Conservation (phyloP, 2,329 filamentous ascomycete genomes). For the Hypoxylon sp. region DNA sequence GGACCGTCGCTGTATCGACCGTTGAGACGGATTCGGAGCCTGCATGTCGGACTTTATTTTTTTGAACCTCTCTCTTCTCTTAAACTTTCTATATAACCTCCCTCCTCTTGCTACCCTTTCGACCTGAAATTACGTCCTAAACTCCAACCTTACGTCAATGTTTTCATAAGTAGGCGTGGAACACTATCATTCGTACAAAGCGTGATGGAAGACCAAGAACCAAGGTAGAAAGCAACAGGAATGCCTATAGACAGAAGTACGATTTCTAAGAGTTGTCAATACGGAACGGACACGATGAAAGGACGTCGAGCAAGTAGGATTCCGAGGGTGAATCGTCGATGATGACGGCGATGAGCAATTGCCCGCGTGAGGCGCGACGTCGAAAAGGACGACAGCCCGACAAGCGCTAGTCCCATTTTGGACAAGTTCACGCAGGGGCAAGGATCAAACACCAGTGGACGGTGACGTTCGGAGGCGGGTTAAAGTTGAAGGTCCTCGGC, state of each 20-base stretch:
- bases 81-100: conserved; percentile 35
- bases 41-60: conserved; percentile 61
- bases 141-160: conserved; percentile 27
- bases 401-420: conserved; percentile 44
- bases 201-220: conserved; percentile 22
- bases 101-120: conserved; percentile 40
- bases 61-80: conserved; percentile 31
- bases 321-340: conserved; percentile 38
- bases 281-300: conserved; percentile 26
- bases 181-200: conserved; percentile 31
- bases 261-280: conserved; percentile 19
- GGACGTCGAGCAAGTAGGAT: conserved; percentile 29
- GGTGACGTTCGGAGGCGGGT: conserved; percentile 34
- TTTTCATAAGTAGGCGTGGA: conserved; percentile 19
- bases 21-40: conserved; percentile 65
- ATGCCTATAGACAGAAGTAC: conserved; percentile 26
- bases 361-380: conserved; percentile 52
- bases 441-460: conserved; percentile 39
- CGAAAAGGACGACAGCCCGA: conserved; percentile 49
- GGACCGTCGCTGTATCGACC: conserved; percentile 72
- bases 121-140: conserved; percentile 39
- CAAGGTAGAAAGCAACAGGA: conserved; percentile 34
- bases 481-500: conserved; percentile 30
- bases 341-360: conserved; percentile 40
- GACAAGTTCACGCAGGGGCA: conserved; percentile 42